A percentile compares a stretch with the other conserved stretches of the same genome.
Conservation (phyloP, 148 eudicot genomes). For the Vaccinium myrtillus region DNA sequence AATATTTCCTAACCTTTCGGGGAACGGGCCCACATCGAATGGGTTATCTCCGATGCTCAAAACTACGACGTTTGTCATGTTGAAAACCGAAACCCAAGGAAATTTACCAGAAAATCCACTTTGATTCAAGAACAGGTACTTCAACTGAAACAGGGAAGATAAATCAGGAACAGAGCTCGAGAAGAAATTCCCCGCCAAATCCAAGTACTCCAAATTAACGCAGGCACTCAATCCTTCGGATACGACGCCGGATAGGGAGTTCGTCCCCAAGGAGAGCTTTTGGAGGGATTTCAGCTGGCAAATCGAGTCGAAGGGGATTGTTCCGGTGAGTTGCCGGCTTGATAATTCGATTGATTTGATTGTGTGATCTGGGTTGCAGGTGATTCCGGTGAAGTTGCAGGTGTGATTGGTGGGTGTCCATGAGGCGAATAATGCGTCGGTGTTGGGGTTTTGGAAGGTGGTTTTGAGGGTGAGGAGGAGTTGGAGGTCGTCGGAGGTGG, state of each 20-base stretch:
- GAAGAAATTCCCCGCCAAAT: conserved; percentile 68
- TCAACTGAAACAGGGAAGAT: conserved; percentile 37
- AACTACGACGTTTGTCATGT: conserved; percentile 39
- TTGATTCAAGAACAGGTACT: conserved; percentile 47
- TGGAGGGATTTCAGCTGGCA: conserved; percentile 53
- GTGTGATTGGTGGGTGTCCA: conserved; percentile 29
- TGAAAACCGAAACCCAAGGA: conserved; percentile 64
- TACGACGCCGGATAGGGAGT: conserved; percentile 40
- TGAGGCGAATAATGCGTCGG: conserved; percentile 29
- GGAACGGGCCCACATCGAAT: conserved; percentile 49
- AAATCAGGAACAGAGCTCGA: conserved; percentile 57
- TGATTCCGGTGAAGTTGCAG: conserved; percentile 45
- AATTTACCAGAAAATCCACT: conserved; percentile 64
- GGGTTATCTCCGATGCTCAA: conserved; percentile 76
- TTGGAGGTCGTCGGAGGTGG: conserved; percentile 27
- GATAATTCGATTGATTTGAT: conserved; percentile 66
- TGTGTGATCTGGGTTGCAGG: conserved; percentile 30
- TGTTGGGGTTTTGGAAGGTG: conserved; percentile 29
- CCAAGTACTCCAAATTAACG: conserved; percentile 47
- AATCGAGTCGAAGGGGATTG: conserved; percentile 43
- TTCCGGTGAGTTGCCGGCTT: conserved; percentile 38
- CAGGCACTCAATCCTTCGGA: conserved; percentile 39
- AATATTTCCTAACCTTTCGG: conserved; percentile 13
- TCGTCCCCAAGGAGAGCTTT: conserved; percentile 62
- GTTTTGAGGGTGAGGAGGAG: conserved; percentile 42